A percentile compares a stretch with the other conserved stretches of the same genome.
phyloP scores from a whole-genome alignment of 2,329 filamentous ascomycete genomes.

The Chaetomium sp. region DNA sequence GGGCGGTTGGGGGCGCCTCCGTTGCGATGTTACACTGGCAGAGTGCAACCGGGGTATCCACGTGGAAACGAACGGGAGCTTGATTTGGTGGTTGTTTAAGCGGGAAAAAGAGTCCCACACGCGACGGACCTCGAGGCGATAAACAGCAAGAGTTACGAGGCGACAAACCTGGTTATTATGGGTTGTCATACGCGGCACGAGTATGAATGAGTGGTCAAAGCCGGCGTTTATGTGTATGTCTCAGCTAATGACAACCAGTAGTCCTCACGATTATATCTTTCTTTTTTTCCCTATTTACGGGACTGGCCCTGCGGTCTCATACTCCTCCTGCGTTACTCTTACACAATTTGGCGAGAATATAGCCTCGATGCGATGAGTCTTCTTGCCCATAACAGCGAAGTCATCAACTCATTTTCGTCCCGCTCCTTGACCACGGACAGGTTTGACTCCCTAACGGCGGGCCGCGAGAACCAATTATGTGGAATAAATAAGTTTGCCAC shows the following conservation, averaged over 20 bases:
- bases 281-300: no score
- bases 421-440: no score
- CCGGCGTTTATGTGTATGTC: no score
- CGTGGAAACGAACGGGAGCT: not conserved
- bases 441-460: no score
- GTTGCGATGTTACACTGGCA: not conserved
- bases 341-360: not conserved
- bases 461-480: no score
- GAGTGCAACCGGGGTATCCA: not conserved
- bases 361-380: not conserved
- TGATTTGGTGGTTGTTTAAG: slow-evolving; percentile 3
- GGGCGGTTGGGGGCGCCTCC: not conserved
- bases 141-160: not conserved
- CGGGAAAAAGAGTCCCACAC: not conserved
- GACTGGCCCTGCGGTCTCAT: not conserved
- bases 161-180: not conserved
- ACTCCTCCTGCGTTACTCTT: not conserved
- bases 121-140: not conserved
- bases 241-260: no score
- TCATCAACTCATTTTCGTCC: not conserved
- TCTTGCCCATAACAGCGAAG: not conserved
- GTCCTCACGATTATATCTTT: no score
- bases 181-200: not conserved
- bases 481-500: no score
- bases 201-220: no score